Percentiles rank a stretch among this genome's conserved stretches.
These are phyloP conservation scores for Cyberlindnera xylosilytica DNA, from an alignment of 805 yeast genomes.

Conservation along the genomic window DNA sequence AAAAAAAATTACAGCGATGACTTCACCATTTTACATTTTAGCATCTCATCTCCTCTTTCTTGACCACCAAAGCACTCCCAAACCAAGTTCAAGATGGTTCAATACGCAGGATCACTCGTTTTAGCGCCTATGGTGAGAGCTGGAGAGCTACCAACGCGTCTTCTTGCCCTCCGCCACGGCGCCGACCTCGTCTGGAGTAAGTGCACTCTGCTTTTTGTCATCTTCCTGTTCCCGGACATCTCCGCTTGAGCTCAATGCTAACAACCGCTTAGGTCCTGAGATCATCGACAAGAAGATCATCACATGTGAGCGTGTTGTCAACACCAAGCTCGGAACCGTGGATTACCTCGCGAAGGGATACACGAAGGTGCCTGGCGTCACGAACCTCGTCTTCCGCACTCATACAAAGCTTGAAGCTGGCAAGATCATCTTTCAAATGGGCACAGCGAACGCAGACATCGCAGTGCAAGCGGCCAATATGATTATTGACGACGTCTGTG, in stretches of 20 bases:
- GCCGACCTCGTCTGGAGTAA: constrained; percentile 91
- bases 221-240: too few relatives aligned
- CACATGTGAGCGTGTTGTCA: constrained; percentile 62
- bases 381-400: constrained; percentile 71
- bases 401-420: constrained; percentile 58
- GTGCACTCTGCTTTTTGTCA: constrained; percentile 12
- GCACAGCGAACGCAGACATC: constrained; percentile 76
- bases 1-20: neutral
- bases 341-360: constrained; percentile 50
- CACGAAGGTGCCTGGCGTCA: constrained; percentile 43
- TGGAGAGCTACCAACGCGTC: constrained; percentile 89
- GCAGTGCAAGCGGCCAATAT: constrained; percentile 87
- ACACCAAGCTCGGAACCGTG: constrained; percentile 52
- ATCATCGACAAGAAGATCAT: constrained; percentile 82
- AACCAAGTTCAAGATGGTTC: constrained; percentile 42
- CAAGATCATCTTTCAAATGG: constrained; percentile 82
- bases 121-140: constrained; percentile 97
- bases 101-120: constrained; percentile 73
- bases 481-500: constrained; percentile 84
- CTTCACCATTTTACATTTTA: neutral
- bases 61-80: too few relatives aligned
- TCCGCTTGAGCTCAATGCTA: too few relatives aligned
- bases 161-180: constrained; percentile 76
- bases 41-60: too few relatives aligned
- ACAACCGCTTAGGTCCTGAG: constrained; percentile 55